Conservation (phyloP, 306 rosid genomes). For the Ammopiptanthus mongolicus region DNA sequence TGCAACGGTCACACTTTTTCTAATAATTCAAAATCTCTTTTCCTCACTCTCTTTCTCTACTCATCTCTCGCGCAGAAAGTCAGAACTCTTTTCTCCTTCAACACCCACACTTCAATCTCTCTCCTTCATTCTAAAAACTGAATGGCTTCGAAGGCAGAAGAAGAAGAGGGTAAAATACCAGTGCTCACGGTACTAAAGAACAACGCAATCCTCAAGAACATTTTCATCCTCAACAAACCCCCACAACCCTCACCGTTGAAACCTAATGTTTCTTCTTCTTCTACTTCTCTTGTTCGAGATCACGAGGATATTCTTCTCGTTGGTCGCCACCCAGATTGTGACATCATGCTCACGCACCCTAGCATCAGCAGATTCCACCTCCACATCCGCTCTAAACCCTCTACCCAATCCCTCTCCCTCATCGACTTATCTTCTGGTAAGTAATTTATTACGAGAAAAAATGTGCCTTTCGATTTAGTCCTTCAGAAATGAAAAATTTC, state of each 20-base stretch:
- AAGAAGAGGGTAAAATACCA: conserved; percentile 51
- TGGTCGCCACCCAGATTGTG: conserved; percentile 79
- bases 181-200: conserved; percentile 73
- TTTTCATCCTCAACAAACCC: conserved; percentile 60
- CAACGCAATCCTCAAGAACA: conserved; percentile 69
- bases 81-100: neutral
- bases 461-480: too few relatives aligned
- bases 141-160: conserved; percentile 38
- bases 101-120: neutral
- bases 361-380: conserved; percentile 87
- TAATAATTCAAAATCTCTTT: neutral
- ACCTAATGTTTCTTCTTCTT: neutral
- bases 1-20: too few relatives aligned
- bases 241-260: neutral
- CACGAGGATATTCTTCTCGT: conserved; percentile 48
- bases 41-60: too few relatives aligned
- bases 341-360: conserved; percentile 69
- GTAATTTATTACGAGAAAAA: too few relatives aligned
- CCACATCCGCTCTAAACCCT: conserved; percentile 48
- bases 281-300: conserved; percentile 9
- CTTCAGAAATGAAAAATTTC: too few relatives aligned
- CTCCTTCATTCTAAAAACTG: neutral
- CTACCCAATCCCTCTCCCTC: conserved; percentile 39
- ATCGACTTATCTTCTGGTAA: conserved; percentile 66
- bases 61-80: too few relatives aligned